phyloP scores from a whole-genome alignment of 2,329 filamentous ascomycete genomes.

The Clonostachys sp. region DNA sequence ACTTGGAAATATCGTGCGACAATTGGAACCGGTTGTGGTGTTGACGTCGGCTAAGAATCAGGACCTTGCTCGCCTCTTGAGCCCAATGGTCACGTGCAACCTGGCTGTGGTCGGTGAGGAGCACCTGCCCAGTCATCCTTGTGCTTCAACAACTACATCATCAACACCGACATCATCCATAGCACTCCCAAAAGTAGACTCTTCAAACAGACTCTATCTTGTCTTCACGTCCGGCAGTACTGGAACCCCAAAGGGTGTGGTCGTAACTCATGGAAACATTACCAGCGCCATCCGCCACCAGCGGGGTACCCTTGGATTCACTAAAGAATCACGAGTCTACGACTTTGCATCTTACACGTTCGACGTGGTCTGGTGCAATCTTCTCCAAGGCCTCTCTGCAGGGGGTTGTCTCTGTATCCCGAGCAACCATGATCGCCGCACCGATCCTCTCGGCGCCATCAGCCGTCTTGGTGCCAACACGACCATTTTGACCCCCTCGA shows the following conservation, averaged over 20 bases:
- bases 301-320: slow-evolving; percentile 18
- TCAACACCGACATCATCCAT: too few species aligned
- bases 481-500: too few species aligned
- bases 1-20: not conserved
- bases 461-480: slow-evolving; percentile 16
- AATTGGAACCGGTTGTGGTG: not conserved
- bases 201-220: slow-evolving; percentile 1
- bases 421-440: slow-evolving; percentile 6
- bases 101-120: not conserved
- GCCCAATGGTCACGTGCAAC: not conserved
- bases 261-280: slow-evolving; percentile 2
- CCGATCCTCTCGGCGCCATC: slow-evolving; percentile 3
- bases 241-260: slow-evolving; percentile 5
- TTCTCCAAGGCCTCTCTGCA: slow-evolving; percentile 1
- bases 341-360: slow-evolving; percentile 8
- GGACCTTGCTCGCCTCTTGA: not conserved
- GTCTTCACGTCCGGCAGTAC: slow-evolving; percentile 6
- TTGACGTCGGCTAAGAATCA: not conserved
- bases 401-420: slow-evolving; percentile 9
- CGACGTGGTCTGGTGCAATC: slow-evolving; percentile 4
- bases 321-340: slow-evolving; percentile 1
- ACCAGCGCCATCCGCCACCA: not conserved
- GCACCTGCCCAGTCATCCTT: too few species aligned
- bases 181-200: not conserved
- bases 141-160: too few species aligned